These are phyloP conservation scores for Morella rubra DNA, from an alignment of 306 rosid species.

Conservation along the genomic window DNA sequence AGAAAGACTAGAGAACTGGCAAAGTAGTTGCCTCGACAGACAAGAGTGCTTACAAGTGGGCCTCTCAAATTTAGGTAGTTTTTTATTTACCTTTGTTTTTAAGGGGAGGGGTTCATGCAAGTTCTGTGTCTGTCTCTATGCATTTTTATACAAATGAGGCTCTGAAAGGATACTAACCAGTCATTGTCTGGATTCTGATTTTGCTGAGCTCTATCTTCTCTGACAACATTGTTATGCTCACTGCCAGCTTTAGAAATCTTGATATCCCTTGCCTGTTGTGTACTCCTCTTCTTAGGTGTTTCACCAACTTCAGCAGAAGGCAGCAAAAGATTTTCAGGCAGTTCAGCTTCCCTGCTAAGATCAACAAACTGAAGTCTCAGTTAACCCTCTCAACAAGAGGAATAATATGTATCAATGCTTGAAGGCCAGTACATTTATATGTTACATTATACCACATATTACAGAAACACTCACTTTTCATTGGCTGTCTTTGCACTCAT, in stretches of 20 bases:
- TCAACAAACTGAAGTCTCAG: constrained; percentile 1
- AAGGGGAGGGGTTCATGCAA: not conserved
- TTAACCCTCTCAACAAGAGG: not conserved
- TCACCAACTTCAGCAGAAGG: constrained; percentile 8
- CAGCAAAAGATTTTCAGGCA: not conserved
- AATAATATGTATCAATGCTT: not conserved
- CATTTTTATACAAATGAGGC: not conserved
- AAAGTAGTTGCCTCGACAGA: not conserved
- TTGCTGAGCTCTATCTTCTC: constrained; percentile 32
- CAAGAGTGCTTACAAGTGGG: no score
- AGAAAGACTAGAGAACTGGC: not conserved
- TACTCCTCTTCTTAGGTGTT: constrained; percentile 16
- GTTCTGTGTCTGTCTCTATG: not conserved
- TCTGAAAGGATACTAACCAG: constrained; percentile 40
- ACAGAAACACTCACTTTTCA: no score
- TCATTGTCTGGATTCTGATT: constrained; percentile 33
- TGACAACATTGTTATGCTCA: constrained; percentile 15
- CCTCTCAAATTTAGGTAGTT: not conserved
- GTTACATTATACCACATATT: no score
- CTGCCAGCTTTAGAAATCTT: constrained; percentile 21
- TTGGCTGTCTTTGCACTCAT: not conserved
- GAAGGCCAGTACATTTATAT: no score
- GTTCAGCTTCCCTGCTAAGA: constrained; percentile 11
- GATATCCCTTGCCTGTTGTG: constrained; percentile 13
- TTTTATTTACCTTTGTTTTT: no score